A percentile compares a stretch with the other conserved stretches of the same genome.
Conservation (phyloP, 1,284 basidiomycete species). For the Xerocomus nothofagi region DNA sequence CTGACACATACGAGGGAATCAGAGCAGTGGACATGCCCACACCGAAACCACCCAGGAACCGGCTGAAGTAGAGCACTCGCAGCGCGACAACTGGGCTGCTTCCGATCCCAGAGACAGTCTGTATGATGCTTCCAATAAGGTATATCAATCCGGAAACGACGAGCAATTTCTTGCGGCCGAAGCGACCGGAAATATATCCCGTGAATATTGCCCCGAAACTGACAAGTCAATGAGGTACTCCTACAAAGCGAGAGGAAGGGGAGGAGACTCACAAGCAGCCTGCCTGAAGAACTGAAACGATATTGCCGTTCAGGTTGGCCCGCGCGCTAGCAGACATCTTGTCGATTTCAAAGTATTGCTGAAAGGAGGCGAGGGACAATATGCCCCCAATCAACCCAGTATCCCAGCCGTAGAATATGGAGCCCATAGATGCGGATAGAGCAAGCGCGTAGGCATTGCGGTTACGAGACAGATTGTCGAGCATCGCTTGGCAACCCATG, state of each 20-base stretch:
- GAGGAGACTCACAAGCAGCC: slow-evolving; percentile 53
- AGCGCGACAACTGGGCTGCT: slow-evolving; percentile 40
- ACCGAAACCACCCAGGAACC: slow-evolving; percentile 49
- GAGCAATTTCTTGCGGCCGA: slow-evolving; percentile 49
- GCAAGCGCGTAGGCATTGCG: slow-evolving; percentile 49
- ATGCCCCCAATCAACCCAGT: slow-evolving; percentile 52
- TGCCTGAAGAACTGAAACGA: slow-evolving; percentile 58
- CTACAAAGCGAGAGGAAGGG: neutral
- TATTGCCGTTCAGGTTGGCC: slow-evolving; percentile 50
- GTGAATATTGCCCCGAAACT: slow-evolving; percentile 50
- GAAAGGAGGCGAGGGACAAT: slow-evolving; percentile 45
- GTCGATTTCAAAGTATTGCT: slow-evolving; percentile 46
- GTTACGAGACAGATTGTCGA: slow-evolving; percentile 34
- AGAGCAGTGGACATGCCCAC: slow-evolving; percentile 55
- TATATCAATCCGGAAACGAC: slow-evolving; percentile 55
- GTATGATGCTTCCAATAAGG: slow-evolving; percentile 54
- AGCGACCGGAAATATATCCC: slow-evolving; percentile 42
- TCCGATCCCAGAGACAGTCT: slow-evolving; percentile 47
- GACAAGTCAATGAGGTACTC: neutral
- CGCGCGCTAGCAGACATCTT: slow-evolving; percentile 35
- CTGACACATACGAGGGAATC: slow-evolving; percentile 58
- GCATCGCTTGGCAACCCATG: slow-evolving; percentile 30
- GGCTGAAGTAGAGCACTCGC: slow-evolving; percentile 48
- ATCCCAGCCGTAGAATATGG: slow-evolving; percentile 42
- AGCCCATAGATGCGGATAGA: slow-evolving; percentile 47